phyloP scores from a whole-genome alignment of 2,329 filamentous ascomycete species.

The Fusarium kyushuense region DNA sequence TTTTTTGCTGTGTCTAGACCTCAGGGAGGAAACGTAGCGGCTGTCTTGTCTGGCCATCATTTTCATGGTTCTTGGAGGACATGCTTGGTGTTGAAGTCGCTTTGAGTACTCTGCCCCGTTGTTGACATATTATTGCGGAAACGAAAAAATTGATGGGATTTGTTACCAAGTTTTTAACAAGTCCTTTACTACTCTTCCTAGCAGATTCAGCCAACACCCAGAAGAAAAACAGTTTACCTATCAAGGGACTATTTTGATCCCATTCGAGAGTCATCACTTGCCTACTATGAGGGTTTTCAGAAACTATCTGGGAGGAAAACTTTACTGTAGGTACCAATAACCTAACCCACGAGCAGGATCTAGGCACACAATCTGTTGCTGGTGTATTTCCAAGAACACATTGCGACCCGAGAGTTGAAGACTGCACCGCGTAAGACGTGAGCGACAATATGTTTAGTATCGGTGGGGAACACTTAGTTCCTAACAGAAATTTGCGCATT shows the following conservation, averaged over 20 bases:
- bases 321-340: neutral
- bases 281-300: neutral
- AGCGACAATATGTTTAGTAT: neutral
- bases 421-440: fast-evolving
- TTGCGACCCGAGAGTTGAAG: neutral
- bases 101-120: neutral
- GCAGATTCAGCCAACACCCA: neutral
- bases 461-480: neutral
- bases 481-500: fast-evolving
- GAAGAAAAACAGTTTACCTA: neutral
- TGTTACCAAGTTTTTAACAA: neutral
- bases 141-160: neutral
- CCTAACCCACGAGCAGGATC: neutral
- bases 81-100: fast-evolving
- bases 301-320: neutral
- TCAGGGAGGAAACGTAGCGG: neutral
- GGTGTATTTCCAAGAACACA: neutral
- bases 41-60: neutral
- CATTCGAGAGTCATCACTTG: neutral
- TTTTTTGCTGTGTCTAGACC: neutral
- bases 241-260: neutral
- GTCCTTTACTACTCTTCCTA: neutral
- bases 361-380: too few relatives aligned
- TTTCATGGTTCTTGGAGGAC: fast-evolving
- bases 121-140: neutral